Base-by-base conservation (phyloP, 805 yeast species). In the Maudiozyma bulderi region DNA sequence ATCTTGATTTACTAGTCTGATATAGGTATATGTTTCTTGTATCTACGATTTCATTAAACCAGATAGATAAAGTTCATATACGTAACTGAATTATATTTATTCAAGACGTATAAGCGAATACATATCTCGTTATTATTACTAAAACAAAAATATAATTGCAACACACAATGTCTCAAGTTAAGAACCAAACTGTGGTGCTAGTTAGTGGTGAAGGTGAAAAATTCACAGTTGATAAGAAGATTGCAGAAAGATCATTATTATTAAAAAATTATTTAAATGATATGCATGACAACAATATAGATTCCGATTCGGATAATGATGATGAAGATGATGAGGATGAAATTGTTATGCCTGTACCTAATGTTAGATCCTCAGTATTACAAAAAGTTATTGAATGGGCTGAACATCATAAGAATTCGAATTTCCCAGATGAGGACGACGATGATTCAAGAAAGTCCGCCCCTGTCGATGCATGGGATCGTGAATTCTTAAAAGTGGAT, bases 321-420 rank as follows among this genome's bases (percentile, higher is more conserved):
- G 59, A 50, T 15, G 57, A 51, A 8, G 72, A 64, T 3, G 73
- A 66, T 7, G 83, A 77, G 41, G 86, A 80, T 48, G 84, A 81
- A 40, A 80, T 82, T 54, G 86, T 81, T 52, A 84, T 91, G 59
- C 97, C 97, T 37, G 80, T 89, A 10, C 96, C 95, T 39, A 89
- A 87, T 61, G 96, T 89, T 37, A 75, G 91, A 56, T 84, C 95
- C 8, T 81, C 84, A 14, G 95, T 91, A 20, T 74, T 91, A 69
- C 80, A 84, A 65, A 88, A 89, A 64, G 91, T 91, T n/a, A 73
- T 91, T 47, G 96, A 91, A 64, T 91, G 96, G 95, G 89, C 96
- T 60, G 95, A 86, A 61, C 93, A 91, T 66, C 96, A 91, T 73
- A 85, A 83, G 66, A 89, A 86, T 63, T 77, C 85, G 8, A 73